A percentile compares a stretch with the other conserved stretches of the same genome.
Conservation (phyloP, 2,329 filamentous ascomycete species). For the Pyricularia sp. region DNA sequence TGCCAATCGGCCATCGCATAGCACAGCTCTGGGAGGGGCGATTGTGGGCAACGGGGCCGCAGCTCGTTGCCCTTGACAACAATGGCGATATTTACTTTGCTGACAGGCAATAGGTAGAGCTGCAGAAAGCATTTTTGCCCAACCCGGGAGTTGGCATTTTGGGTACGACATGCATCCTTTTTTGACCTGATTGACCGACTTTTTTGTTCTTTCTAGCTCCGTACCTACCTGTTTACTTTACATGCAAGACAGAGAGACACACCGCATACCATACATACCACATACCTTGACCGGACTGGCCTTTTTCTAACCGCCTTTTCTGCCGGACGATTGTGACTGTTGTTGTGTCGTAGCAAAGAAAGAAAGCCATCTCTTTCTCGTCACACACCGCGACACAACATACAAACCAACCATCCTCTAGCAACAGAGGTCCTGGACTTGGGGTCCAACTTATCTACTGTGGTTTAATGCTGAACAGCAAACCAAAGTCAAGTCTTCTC, state of each 20-base stretch:
- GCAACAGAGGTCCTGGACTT: neutral
- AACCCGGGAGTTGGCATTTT: neutral
- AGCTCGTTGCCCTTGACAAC: conserved; percentile 1
- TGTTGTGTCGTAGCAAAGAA: neutral
- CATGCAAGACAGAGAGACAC: neutral
- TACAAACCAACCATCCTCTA: neutral
- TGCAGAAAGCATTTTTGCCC: conserved; percentile 1
- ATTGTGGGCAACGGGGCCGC: neutral
- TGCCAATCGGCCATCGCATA: neutral
- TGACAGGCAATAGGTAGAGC: neutral
- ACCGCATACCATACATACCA: neutral
- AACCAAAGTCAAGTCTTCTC: neutral
- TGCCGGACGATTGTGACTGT: neutral
- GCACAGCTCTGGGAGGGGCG: neutral
- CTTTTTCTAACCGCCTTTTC: neutral
- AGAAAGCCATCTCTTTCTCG: neutral
- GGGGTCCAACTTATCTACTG: neutral
- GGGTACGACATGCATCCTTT: neutral
- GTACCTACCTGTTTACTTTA: neutral
- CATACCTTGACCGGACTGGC: neutral
- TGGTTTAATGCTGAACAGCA: neutral
- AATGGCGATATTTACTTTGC: neutral
- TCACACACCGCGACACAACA: neutral
- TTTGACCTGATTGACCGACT: neutral
- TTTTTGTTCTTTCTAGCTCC: neutral